Evolutionary conservation across 83 land plant genomes (phyloP).

Genomic region (Isoetes engelmannii): DNA sequence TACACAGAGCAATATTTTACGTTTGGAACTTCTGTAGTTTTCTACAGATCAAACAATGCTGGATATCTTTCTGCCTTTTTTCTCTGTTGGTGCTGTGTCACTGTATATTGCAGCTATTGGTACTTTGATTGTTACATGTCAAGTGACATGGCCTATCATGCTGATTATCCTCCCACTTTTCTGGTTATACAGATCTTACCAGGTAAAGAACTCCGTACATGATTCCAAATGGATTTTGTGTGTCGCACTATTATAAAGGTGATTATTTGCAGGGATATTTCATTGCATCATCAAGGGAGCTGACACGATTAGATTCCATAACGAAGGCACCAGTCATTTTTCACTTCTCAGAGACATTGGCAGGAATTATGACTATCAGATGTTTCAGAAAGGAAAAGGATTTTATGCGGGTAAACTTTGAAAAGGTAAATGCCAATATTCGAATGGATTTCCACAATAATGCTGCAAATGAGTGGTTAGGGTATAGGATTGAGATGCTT

Average conservation of each 20-base stretch:
- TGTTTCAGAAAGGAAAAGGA: slow-evolving; percentile 52
- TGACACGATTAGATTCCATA: slow-evolving; percentile 78
- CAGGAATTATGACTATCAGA: slow-evolving; percentile 73
- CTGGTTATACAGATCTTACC: slow-evolving; percentile 53
- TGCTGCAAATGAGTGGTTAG: slow-evolving; percentile 89
- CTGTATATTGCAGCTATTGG: slow-evolving; percentile 50
- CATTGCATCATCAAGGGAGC: slow-evolving; percentile 70
- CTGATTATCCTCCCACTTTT: slow-evolving; percentile 37
- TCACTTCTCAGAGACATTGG: slow-evolving; percentile 80
- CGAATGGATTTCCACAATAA: slow-evolving; percentile 85
- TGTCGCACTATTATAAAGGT: background rate
- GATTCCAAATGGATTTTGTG: background rate
- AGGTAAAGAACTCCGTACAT: slow-evolving; percentile 35
- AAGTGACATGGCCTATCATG: slow-evolving; percentile 71
- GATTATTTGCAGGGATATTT: slow-evolving; percentile 54
- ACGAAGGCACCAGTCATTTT: slow-evolving; percentile 92
- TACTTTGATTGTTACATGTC: slow-evolving; percentile 50
- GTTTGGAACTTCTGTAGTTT: slow-evolving; percentile 35
- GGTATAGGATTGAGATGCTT: slow-evolving; percentile 69
- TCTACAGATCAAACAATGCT: slow-evolving; percentile 67
- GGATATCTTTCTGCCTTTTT: slow-evolving; percentile 56
- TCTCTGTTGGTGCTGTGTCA: slow-evolving; percentile 47
- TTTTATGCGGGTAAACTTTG: slow-evolving; percentile 54
- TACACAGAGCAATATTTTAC: background rate
- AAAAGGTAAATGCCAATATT: slow-evolving; percentile 55